A percentile compares a stretch with the other conserved stretches of the same genome.
Evolutionary conservation across 73 alveolate species (phyloP).

Genomic region (Effrenium voratum): DNA sequence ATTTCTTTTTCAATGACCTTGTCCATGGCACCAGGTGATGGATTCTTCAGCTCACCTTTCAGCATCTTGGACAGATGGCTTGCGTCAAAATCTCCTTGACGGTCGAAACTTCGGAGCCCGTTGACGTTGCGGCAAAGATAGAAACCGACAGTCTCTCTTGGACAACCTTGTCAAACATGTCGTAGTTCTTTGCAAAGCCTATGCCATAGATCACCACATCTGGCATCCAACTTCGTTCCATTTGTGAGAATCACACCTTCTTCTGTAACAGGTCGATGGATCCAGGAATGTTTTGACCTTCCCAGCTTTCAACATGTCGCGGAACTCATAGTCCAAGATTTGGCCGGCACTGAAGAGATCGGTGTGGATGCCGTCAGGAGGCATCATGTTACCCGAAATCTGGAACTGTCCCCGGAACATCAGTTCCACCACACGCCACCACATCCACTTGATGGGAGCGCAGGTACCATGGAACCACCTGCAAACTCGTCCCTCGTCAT

Average conservation of each 20-base stretch:
- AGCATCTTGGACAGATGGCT: conserved; percentile 23
- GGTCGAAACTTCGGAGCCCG: conserved; percentile 72
- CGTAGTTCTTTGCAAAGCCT: conserved; percentile 32
- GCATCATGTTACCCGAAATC: neutral
- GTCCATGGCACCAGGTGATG: conserved; percentile 30
- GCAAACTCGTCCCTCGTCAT: conserved; percentile 1
- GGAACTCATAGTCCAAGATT: conserved; percentile 29
- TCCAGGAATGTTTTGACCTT: neutral
- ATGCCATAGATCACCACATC: conserved; percentile 30
- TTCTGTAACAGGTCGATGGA: neutral
- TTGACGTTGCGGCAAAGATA: conserved; percentile 2
- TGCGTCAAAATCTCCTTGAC: conserved; percentile 82
- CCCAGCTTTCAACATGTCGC: neutral
- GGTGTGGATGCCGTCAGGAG: neutral
- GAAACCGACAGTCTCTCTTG: conserved; percentile 3
- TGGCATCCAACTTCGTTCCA: neutral
- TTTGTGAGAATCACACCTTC: neutral
- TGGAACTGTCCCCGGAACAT: conserved; percentile 50
- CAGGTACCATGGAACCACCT: conserved; percentile 68
- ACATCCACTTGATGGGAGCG: conserved; percentile 66
- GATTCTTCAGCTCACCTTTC: conserved; percentile 16
- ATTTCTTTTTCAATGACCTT: neutral
- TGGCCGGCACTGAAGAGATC: conserved; percentile 18
- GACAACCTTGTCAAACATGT: conserved; percentile 2
- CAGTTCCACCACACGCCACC: conserved; percentile 87